phyloP scores from a whole-genome alignment of 345 rosid genomes.

The Turritis glabra region DNA sequence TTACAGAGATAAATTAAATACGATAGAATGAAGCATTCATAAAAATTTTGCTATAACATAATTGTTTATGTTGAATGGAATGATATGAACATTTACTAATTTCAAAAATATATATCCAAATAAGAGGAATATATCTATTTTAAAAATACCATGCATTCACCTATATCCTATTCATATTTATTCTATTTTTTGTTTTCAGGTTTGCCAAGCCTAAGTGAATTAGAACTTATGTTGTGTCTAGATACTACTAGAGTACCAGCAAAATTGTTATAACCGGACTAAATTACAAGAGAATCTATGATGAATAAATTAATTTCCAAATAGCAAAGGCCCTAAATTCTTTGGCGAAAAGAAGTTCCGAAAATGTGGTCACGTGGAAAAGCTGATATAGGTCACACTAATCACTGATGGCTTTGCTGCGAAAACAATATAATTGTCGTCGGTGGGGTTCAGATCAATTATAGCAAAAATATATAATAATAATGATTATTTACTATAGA shows the following conservation, averaged over 20 bases:
- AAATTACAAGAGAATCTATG: constrained; percentile 4
- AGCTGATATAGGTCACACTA: constrained; percentile 28
- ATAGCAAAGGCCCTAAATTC: background rate
- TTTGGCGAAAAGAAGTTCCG: background rate
- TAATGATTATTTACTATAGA: constrained; percentile 27
- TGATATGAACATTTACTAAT: too few relatives aligned
- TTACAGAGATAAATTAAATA: too few relatives aligned
- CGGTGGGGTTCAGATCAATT: constrained; percentile 32
- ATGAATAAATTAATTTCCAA: background rate
- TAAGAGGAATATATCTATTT: too few relatives aligned
- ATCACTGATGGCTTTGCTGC: constrained; percentile 16
- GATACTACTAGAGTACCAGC: background rate
- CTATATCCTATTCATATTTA: too few relatives aligned
- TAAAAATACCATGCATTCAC: too few relatives aligned
- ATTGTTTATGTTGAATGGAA: too few relatives aligned
- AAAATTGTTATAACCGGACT: background rate
- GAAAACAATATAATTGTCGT: constrained; percentile 28
- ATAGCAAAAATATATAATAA: constrained; percentile 13
- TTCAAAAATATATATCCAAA: too few relatives aligned
- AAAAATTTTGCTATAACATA: too few relatives aligned
- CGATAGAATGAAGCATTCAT: too few relatives aligned
- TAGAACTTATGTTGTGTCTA: background rate
- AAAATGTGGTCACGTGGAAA: constrained; percentile 31
- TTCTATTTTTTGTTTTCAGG: background rate
- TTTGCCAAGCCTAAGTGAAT: background rate